Evolutionary conservation across 2,329 filamentous ascomycete genomes (phyloP).

Genomic region (Cytospora schulzeri): DNA sequence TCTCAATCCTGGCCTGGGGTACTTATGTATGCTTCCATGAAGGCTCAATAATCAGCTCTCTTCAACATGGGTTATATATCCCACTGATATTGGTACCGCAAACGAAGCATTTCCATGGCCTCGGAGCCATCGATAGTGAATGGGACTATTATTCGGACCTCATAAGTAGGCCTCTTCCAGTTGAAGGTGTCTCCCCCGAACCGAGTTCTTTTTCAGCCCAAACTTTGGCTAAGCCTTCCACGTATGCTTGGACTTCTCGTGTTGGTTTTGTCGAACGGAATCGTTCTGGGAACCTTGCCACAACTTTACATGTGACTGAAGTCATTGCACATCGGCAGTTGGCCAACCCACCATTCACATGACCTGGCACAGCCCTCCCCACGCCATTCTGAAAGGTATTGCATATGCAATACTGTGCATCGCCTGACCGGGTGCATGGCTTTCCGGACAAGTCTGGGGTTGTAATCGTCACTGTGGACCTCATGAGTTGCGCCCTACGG

Average conservation of each 20-base stretch:
- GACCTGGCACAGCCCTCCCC: background rate
- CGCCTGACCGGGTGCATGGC: background rate
- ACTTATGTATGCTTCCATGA: background rate
- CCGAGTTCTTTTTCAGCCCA: no score
- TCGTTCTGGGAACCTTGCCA: background rate
- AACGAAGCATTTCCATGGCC: background rate
- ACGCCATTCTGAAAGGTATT: background rate
- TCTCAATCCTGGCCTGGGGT: background rate
- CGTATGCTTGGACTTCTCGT: no score
- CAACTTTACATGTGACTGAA: no score
- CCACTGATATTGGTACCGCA: background rate
- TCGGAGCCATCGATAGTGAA: background rate
- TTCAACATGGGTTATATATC: background rate
- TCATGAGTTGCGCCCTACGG: background rate
- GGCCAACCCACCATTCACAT: background rate
- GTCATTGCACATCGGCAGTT: background rate
- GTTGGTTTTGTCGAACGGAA: background rate
- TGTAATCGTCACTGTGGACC: background rate
- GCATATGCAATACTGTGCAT: background rate
- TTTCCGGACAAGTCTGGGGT: background rate
- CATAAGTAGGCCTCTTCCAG: no score
- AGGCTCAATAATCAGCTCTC: background rate
- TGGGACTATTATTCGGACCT: background rate
- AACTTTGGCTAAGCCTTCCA: no score
- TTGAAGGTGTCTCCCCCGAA: no score